Conservation (phyloP, 352 stramenopile genomes). For the Globisporangium cederbergense region DNA sequence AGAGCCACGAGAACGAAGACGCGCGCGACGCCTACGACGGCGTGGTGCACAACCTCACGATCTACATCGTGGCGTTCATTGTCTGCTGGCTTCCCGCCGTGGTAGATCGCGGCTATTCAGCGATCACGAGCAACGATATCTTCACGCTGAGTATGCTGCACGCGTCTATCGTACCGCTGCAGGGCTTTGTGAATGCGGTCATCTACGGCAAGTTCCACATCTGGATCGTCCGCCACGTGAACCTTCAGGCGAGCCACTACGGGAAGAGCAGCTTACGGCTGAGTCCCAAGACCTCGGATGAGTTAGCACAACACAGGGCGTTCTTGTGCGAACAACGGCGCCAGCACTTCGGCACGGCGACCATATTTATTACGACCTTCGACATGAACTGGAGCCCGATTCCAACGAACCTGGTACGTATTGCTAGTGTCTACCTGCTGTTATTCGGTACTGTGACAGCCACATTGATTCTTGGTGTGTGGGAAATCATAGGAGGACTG, state of each 20-base stretch:
- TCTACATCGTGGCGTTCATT: constrained; percentile 80
- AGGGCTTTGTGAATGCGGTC: constrained; percentile 82
- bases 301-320: constrained; percentile 34
- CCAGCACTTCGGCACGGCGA: constrained; percentile 62
- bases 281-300: constrained; percentile 41
- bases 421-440: background rate
- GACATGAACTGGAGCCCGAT: constrained; percentile 77
- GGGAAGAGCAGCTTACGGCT: constrained; percentile 26
- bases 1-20: constrained; percentile 73
- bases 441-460: background rate
- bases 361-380: constrained; percentile 80
- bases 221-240: constrained; percentile 65
- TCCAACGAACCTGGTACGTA: constrained; percentile 50
- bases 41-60: constrained; percentile 79
- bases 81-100: constrained; percentile 77
- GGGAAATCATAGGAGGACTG: constrained; percentile 40
- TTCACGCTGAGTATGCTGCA: constrained; percentile 70
- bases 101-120: constrained; percentile 56
- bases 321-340: constrained; percentile 41
- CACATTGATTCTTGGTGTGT: background rate
- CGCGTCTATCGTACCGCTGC: constrained; percentile 72
- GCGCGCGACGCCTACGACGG: constrained; percentile 72
- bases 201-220: constrained; percentile 87
- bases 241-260: constrained; percentile 32
- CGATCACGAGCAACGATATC: constrained; percentile 48